These are phyloP conservation scores for Euphorbia lathyris DNA, from an alignment of 345 rosid species.

Conservation along the genomic window DNA sequence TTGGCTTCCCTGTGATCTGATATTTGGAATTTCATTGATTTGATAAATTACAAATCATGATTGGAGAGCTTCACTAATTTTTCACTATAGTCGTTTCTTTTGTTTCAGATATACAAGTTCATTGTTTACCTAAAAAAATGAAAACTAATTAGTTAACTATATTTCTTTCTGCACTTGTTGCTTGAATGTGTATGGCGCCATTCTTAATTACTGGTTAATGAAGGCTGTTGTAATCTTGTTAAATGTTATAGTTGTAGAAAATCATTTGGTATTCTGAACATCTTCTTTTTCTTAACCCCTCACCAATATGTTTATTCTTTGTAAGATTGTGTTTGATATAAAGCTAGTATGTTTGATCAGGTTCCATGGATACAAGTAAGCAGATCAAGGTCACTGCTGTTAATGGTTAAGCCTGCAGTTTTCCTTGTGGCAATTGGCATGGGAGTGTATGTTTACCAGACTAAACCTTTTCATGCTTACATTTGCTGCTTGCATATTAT, in stretches of 20 bases:
- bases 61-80: not conserved
- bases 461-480: not conserved
- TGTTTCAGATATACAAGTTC: not conserved
- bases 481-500: not conserved
- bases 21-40: not conserved
- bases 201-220: not conserved
- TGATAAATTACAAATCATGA: no score
- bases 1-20: not conserved
- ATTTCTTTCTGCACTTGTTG: not conserved
- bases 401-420: constrained; percentile 65
- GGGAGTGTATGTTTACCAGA: constrained; percentile 56
- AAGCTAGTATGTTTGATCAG: constrained; percentile 39
- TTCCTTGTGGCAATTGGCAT: constrained; percentile 71
- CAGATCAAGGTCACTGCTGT: constrained; percentile 74
- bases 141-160: not conserved
- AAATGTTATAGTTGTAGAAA: constrained; percentile 1
- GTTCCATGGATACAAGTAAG: constrained; percentile 97
- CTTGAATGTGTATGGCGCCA: not conserved
- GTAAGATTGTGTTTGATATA: constrained; percentile 10
- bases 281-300: not conserved
- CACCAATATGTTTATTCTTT: not conserved
- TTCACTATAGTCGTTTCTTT: not conserved
- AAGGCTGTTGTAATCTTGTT: not conserved
- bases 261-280: not conserved
- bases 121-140: not conserved